Percentiles rank a stretch among this genome's conserved stretches.
Evolutionary conservation across 2,329 filamentous ascomycete genomes (phyloP).

Genomic region (Trichophaea hybrida): DNA sequence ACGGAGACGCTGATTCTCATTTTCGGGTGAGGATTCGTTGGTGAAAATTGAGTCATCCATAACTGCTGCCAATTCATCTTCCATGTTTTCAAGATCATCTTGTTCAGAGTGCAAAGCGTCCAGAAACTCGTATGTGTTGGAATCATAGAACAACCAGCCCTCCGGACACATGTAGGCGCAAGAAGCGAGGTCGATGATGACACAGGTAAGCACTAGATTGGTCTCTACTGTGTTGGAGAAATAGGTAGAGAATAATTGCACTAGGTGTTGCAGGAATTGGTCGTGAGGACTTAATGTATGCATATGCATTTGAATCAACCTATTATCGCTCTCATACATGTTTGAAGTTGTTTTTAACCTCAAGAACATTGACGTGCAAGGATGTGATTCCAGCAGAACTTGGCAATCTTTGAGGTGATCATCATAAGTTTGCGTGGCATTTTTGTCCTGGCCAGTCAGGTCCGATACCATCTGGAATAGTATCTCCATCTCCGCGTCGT

Average conservation of each 20-base stretch:
- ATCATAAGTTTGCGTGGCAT: slow-evolving; percentile 50
- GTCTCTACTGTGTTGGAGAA: slow-evolving; percentile 83
- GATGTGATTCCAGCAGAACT: slow-evolving; percentile 54
- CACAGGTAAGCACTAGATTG: slow-evolving; percentile 75
- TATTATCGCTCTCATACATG: slow-evolving; percentile 42
- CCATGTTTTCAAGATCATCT: slow-evolving; percentile 23
- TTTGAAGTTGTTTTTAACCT: slow-evolving; percentile 45
- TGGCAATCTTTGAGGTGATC: slow-evolving; percentile 57
- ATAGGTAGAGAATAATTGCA: slow-evolving; percentile 62
- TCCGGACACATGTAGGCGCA: slow-evolving; percentile 77
- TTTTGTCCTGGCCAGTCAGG: slow-evolving; percentile 53
- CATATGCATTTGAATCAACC: slow-evolving; percentile 44
- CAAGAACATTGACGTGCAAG: slow-evolving; percentile 56
- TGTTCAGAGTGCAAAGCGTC: slow-evolving; percentile 30
- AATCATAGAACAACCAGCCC: slow-evolving; percentile 73
- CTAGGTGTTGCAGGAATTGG: slow-evolving; percentile 48
- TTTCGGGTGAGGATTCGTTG: slow-evolving; percentile 6
- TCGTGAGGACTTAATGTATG: slow-evolving; percentile 51
- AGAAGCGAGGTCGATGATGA: slow-evolving; percentile 64
- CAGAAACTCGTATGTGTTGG: slow-evolving; percentile 41
- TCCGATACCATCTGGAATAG: slow-evolving; percentile 54
- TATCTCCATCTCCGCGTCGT: slow-evolving; percentile 60
- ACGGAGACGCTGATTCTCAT: slow-evolving; percentile 16
- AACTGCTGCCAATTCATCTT: slow-evolving; percentile 23
- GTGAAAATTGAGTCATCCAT: neutral